phyloP scores from a whole-genome alignment of 2,329 filamentous ascomycete species.

The Talaromyces verruculosus region DNA sequence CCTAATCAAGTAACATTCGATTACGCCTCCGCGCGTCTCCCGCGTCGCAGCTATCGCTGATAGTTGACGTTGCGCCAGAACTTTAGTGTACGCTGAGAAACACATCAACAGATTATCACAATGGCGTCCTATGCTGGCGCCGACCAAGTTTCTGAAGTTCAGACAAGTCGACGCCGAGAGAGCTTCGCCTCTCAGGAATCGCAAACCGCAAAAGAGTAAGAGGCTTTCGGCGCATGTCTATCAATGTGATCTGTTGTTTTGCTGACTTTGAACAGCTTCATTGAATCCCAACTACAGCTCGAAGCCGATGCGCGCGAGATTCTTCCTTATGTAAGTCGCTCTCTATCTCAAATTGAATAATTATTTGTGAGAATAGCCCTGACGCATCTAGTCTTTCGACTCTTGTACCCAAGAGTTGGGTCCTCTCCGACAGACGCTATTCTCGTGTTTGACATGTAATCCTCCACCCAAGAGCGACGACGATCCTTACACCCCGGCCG shows the following conservation, averaged over 20 bases:
- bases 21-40: slow-evolving; percentile 4
- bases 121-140: slow-evolving; percentile 28
- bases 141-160: slow-evolving; percentile 17
- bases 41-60: slow-evolving; percentile 5
- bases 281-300: slow-evolving; percentile 82
- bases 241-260: slow-evolving; percentile 22
- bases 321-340: slow-evolving; percentile 73
- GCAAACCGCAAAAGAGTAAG: slow-evolving; percentile 70
- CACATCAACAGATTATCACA: background rate
- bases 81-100: background rate
- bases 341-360: background rate
- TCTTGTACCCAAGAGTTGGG: slow-evolving; percentile 90
- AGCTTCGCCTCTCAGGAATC: slow-evolving; percentile 58
- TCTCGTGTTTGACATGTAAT: slow-evolving; percentile 91
- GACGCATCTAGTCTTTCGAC: slow-evolving; percentile 72
- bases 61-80: background rate
- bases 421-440: slow-evolving; percentile 80
- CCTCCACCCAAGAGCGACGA: slow-evolving; percentile 66
- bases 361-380: background rate
- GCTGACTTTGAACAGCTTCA: slow-evolving; percentile 60
- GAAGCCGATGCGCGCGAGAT: slow-evolving; percentile 95
- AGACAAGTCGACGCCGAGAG: slow-evolving; percentile 33
- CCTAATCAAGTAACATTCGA: slow-evolving; percentile 1
- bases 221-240: background rate
- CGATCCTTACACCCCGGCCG: slow-evolving; percentile 70